Evolutionary conservation across 2,329 filamentous ascomycete species (phyloP), one percentile per base, ranked within the genome.

Genomic region (Orbilia javanica): DNA sequence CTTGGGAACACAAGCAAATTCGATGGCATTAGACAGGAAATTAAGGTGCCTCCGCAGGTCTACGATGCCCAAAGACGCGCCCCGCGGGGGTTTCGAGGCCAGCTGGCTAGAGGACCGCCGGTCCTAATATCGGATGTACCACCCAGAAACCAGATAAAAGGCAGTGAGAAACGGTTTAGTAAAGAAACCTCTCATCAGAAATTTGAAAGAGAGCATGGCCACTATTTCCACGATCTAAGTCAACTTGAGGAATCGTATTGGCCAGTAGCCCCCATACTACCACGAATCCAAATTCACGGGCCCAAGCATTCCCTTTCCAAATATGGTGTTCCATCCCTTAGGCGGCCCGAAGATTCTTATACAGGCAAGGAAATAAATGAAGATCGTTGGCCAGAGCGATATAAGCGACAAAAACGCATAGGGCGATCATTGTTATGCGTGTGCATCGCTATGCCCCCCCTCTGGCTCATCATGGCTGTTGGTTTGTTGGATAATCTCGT

Each of bases 401-500:
- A 62, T 36, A 70, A 70, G 31, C 57, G 73, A 42, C 73, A 77
- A 39, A 70, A 77, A 20, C 73, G 73, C 0, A 77, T 77, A 52
- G 73, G 73, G 13, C 67, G 73, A n/a, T 77, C 73, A 4, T 22
- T 77, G n/a, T 22, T 77, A 18, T 77, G 73, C 50, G 34, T 60
- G 20, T 77, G 66, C 31, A 25, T 71, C 3, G 20, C 57, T 15
- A 77, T 77, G 73, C 73, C 73, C 5, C 73, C 73, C 5, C 31
- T 77, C 18, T 77, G 73, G 73, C 29, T 77, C 18, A 31, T 77
- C 20, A 77, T 77, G 73, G 66, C 73, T 2, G 66, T 46, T 13
- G 73, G 73, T 7, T 20, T 70, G 15, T 15, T 77, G 31, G 73
- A 77, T 46, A 70, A 70, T 46, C 57, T 77, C 11, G 73, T 77